Base-by-base conservation (phyloP, 306 rosid genomes). In the Mucuna pruriens region DNA sequence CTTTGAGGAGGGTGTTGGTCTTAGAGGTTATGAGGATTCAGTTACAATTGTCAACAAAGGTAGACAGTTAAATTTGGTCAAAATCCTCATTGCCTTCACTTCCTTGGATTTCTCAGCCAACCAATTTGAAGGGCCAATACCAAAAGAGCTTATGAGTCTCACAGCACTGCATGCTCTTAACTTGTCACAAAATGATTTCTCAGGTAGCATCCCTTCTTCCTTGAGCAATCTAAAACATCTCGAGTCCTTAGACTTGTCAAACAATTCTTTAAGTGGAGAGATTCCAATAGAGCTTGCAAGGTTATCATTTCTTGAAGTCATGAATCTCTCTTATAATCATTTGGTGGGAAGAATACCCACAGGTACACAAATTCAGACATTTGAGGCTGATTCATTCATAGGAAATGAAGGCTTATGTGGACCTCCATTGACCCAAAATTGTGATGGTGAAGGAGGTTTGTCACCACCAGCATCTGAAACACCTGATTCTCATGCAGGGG, bases 311-410 rank as follows among this genome's bases (percentile, higher is more conserved):
- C 68, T 85, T 5, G 7, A 48, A 0, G 31, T 44, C 23, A 23
- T 69, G 57, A 44, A 69, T n/a, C 39, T 69, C 4, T 69, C 75
- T 26, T 44, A 44, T 3, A 65, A 65, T 5, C 49, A 65, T 38
- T 65, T 65, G 71, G 31, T 65, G 49, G 71, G 71, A 4, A 65
- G 25, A 44, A 76, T 80, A 9, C 88, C 88, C 6, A 2, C 5
- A 0, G 34, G 17, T 4, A 51, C 33, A 10, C 85, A 85, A 16
- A 15, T 76, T 52, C 17, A 17, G 0, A 51, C 84, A 40, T 84
- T 83, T 42, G 31, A 55, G 33, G 22, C 46, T 0, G 45, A 68
- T 68, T 42, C 74, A 12, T 68, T 67, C 44, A 25, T 12, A 5
- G 74, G 74, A 22, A 68, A 68, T 42, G 74, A 68, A 68, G 74